Conservation (phyloP, 108 stramenopile genomes). For the Nannochloropsis oceanica region DNA sequence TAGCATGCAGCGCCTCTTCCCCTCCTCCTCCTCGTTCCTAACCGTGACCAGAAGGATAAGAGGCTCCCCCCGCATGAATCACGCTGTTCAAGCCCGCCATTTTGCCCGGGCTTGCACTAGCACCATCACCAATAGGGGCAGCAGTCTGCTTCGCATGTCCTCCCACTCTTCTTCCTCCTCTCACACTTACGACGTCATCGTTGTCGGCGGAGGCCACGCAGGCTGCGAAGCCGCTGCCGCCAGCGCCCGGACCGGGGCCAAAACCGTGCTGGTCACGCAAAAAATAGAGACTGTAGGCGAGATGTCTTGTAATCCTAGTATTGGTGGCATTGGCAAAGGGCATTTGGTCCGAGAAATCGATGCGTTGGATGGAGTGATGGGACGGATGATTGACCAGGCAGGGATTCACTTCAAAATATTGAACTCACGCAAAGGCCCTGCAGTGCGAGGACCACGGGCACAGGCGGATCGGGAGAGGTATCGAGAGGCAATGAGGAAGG, state of each 20-base stretch:
- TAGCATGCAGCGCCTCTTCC: background rate
- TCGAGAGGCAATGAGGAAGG: slow-evolving; percentile 63
- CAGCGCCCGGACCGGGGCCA: slow-evolving; percentile 73
- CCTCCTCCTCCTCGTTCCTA: background rate
- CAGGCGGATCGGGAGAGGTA: slow-evolving; percentile 95
- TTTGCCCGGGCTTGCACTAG: too few species aligned
- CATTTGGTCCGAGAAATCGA: slow-evolving; percentile 91
- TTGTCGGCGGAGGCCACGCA: slow-evolving; percentile 94
- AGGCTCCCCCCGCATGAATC: too few species aligned
- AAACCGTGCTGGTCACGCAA: slow-evolving; percentile 80
- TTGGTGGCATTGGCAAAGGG: slow-evolving; percentile 98
- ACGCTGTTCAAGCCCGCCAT: too few species aligned
- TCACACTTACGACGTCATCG: slow-evolving; percentile 64
- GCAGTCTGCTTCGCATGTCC: background rate
- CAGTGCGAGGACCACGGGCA: slow-evolving; percentile 44
- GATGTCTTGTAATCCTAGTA: slow-evolving; percentile 89
- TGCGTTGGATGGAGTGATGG: slow-evolving; percentile 89
- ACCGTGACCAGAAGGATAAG: background rate
- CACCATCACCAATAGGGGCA: too few species aligned
- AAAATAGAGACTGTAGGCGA: slow-evolving; percentile 54
- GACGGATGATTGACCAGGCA: slow-evolving; percentile 67
- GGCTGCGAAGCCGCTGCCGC: slow-evolving; percentile 93
- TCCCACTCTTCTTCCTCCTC: background rate
- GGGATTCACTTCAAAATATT: slow-evolving; percentile 87
- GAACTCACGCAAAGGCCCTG: slow-evolving; percentile 59